A percentile compares a stretch with the other conserved stretches of the same genome.
Conservation (phyloP, 2,329 filamentous ascomycete species). For the Fusarium protoensiforme region DNA sequence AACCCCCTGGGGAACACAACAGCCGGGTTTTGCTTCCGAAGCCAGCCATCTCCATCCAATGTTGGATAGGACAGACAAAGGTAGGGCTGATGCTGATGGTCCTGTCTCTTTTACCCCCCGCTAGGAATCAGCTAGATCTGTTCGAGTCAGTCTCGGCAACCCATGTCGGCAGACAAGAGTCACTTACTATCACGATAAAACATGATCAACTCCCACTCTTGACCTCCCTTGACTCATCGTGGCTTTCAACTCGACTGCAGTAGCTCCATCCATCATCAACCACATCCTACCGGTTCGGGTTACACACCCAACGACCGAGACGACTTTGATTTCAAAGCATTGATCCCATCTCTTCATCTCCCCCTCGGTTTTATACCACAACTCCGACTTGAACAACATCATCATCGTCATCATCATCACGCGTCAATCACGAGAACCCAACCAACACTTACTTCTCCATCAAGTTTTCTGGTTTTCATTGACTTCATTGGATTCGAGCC, state of each 20-base stretch:
- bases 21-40: conserved; percentile 15
- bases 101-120: not conserved
- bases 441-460: conserved; percentile 20
- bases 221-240: not conserved
- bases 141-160: not conserved
- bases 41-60: not conserved
- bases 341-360: not conserved
- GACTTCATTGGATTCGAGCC: conserved; percentile 42
- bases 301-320: not conserved
- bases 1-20: not conserved
- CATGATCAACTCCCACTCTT: not conserved
- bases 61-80: not conserved
- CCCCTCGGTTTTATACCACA: not conserved
- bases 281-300: not conserved
- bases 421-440: not conserved
- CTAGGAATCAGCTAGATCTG: not conserved
- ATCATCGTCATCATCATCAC: not conserved
- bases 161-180: not conserved
- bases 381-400: not conserved
- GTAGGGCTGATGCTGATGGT: conserved; percentile 6
- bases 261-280: not conserved
- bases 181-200: not conserved
- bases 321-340: conserved; percentile 4
- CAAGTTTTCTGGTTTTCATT: conserved; percentile 37
- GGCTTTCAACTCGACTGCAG: not conserved